Base-by-base conservation (phyloP, 225 moss, liverwort and hornwort species). In the Sphagnum tenellum region DNA sequence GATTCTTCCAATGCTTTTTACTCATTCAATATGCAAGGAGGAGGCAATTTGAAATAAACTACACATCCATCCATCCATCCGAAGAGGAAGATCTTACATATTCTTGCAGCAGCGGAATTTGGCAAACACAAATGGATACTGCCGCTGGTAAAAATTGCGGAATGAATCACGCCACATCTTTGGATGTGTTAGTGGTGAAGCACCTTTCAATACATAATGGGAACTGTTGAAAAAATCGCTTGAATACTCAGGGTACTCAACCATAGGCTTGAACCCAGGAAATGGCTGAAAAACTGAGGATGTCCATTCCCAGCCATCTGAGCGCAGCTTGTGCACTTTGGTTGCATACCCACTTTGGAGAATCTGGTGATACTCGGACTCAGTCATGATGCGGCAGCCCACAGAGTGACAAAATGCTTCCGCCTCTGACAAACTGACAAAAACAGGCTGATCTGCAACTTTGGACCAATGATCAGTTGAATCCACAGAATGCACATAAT, bases 231-330 rank as follows among this genome's bases (percentile, higher is more conserved):
- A 91, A 67, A 95, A 95, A 62, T 95, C 94, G 0, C 74, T 61
- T 0, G 94, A 95, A 46, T 95, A 95, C 8, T 91, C 89, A 0
- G 77, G 81, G 48, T 95, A 95, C 70, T 89, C 91, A 2, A 65
- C 14, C 91, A 91, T 88, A 12, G 74, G 70, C 5, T 60, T 63
- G 8, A 88, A 95, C 0, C 94, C 94, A 0, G 86, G 86, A 47
- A 91, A 91, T 0, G 85, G 85, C 66, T 75, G 47, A 29, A 95
- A 89, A 12, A 49, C 63, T 2, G 83, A 64, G 3, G 86, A 81
- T 0, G 94, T 94, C 91, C 94, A 95, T 47, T 91, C 94, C 84
- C 85, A 94, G 3, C 94, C 94, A 2, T 82, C 74, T 0, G 58
- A 67, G 3, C 89, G 67, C 55, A 95, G 69, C 10, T 69, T 72